A percentile compares a stretch with the other conserved stretches of the same genome.
These are phyloP conservation scores for Xerophyta viscosa DNA, from an alignment of 106 monocot genomes.

Conservation along the genomic window DNA sequence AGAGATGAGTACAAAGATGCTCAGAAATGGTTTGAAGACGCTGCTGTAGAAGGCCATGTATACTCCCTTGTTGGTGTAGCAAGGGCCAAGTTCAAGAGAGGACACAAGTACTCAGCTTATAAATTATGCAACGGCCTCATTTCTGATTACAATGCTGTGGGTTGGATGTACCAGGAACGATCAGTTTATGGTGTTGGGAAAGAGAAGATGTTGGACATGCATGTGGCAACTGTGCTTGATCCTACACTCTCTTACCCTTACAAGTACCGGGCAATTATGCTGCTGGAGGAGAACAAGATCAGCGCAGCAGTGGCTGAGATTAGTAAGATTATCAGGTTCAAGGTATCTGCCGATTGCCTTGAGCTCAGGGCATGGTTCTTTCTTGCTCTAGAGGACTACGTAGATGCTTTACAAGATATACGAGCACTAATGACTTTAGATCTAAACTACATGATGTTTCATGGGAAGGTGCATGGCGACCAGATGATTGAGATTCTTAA, in stretches of 20 bases:
- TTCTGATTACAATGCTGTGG: conserved; percentile 35
- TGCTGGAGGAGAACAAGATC: conserved; percentile 71
- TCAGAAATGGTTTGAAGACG: conserved; percentile 76
- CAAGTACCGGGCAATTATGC: conserved; percentile 63
- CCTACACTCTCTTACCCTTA: conserved; percentile 78
- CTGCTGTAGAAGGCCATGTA: conserved; percentile 52
- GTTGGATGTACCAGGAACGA: conserved; percentile 97
- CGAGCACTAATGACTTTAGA: conserved; percentile 86
- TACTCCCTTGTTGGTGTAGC: conserved; percentile 83
- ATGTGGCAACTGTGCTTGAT: conserved; percentile 54
- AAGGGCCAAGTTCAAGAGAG: conserved; percentile 76
- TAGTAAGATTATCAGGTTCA: conserved; percentile 89
- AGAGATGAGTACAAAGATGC: conserved; percentile 89
- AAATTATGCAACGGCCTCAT: conserved; percentile 63
- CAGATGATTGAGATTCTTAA: conserved; percentile 71
- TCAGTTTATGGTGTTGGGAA: conserved; percentile 72
- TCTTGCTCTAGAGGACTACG: conserved; percentile 56
- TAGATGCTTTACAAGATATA: conserved; percentile 64
- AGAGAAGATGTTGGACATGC: conserved; percentile 73
- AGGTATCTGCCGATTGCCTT: conserved; percentile 78
- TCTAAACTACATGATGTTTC: conserved; percentile 83
- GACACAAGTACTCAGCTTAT: conserved; percentile 86
- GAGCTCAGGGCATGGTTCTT: conserved; percentile 91
- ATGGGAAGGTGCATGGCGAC: conserved; percentile 78
- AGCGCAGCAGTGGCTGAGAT: conserved; percentile 77